Percentiles rank a stretch among this genome's conserved stretches.
Evolutionary conservation across 2,329 filamentous ascomycete genomes (phyloP).

Genomic region (Macrophomina phaseolina): DNA sequence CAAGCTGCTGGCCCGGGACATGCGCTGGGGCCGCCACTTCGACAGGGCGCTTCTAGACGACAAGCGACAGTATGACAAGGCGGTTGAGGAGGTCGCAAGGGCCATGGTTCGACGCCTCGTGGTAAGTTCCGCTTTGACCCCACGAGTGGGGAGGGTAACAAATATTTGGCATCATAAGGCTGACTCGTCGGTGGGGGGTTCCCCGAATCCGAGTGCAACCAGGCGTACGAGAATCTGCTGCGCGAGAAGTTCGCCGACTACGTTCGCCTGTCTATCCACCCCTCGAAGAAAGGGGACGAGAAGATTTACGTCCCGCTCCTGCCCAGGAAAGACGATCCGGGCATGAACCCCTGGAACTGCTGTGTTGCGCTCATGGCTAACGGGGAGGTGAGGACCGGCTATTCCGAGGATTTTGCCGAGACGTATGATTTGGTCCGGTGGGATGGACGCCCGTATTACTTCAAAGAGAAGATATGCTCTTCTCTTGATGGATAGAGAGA

Average conservation of each 20-base stretch:
- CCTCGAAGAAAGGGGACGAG: background rate
- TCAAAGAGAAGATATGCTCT: background rate
- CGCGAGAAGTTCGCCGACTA: conserved; percentile 4
- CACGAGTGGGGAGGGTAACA: background rate
- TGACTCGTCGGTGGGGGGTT: background rate
- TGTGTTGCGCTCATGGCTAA: background rate
- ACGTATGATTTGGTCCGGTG: background rate
- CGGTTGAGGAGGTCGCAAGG: background rate
- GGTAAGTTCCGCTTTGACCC: background rate
- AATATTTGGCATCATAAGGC: background rate
- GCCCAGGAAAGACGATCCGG: background rate
- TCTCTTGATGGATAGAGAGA: background rate
- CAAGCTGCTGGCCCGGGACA: background rate
- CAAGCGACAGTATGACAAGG: background rate
- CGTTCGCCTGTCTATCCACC: conserved; percentile 27
- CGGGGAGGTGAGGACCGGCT: background rate
- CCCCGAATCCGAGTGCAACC: background rate
- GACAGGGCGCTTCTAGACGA: background rate
- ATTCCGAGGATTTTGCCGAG: background rate
- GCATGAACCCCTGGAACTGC: background rate
- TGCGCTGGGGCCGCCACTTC: background rate
- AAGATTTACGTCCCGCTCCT: background rate
- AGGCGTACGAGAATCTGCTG: background rate
- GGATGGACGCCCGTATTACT: background rate
- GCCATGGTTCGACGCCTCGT: background rate